Conservation (phyloP, 1,284 basidiomycete species). For the Cutaneotrichosporon cutaneum region DNA sequence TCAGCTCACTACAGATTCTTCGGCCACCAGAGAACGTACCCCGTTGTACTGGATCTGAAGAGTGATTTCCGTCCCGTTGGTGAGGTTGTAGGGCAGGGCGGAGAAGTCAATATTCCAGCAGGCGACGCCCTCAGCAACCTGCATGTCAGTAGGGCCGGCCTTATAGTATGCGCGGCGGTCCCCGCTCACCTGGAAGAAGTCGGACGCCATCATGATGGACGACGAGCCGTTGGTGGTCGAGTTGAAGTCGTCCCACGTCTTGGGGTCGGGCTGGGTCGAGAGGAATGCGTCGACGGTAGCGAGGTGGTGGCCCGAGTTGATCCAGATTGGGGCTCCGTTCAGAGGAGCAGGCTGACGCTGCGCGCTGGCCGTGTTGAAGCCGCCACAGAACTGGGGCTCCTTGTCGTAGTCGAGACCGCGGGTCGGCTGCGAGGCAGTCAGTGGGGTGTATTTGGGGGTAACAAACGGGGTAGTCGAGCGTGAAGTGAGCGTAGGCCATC, state of each 20-base stretch:
- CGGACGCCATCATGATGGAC: conserved; percentile 48
- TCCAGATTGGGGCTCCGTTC: conserved; percentile 54
- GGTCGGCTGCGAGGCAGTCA: conserved; percentile 47
- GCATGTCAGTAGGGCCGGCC: not conserved
- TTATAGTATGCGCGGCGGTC: not conserved
- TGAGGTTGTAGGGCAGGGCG: conserved; percentile 55
- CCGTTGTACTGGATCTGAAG: conserved; percentile 42
- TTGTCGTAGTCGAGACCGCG: conserved; percentile 64
- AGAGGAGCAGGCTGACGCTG: conserved; percentile 67
- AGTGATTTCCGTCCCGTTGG: conserved; percentile 52
- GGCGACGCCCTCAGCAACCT: conserved; percentile 58
- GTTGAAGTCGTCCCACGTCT: conserved; percentile 62
- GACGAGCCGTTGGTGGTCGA: conserved; percentile 49
- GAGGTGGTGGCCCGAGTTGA: conserved; percentile 40
- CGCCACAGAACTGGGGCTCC: conserved; percentile 58
- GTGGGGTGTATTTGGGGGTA: not conserved
- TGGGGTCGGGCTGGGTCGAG: conserved; percentile 61
- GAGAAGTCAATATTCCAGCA: conserved; percentile 65
- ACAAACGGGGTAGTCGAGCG: conserved; percentile 62
- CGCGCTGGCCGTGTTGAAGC: conserved; percentile 46
- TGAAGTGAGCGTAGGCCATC: conserved; percentile 64
- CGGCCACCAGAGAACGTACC: conserved; percentile 6
- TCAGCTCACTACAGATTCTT: conserved; percentile 22
- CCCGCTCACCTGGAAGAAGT: conserved; percentile 59
- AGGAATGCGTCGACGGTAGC: conserved; percentile 57